These are phyloP conservation scores for Pseudocohnilembus persalinus DNA, from an alignment of 169 alveolate species.

Conservation along the genomic window DNA sequence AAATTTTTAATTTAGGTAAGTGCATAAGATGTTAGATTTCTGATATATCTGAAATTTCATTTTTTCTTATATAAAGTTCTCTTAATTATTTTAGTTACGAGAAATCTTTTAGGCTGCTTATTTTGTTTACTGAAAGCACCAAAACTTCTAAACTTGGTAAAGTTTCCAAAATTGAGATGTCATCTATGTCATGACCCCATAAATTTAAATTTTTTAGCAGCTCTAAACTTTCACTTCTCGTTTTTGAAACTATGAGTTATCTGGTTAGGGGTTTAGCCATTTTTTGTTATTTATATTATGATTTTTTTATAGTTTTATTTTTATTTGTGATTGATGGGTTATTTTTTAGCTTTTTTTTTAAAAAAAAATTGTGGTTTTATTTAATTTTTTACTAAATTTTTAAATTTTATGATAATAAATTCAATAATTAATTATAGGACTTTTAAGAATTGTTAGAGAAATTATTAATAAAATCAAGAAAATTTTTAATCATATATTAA, in stretches of 20 bases:
- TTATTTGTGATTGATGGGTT: no score
- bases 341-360: no score
- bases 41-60: slow-evolving; percentile 58
- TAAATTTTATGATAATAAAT: no score
- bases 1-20: slow-evolving; percentile 70
- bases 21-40: slow-evolving; percentile 70
- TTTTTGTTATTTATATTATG: no score
- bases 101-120: slow-evolving; percentile 64
- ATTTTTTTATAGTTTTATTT: no score
- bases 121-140: slow-evolving; percentile 73
- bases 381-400: no score
- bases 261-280: slow-evolving; percentile 76
- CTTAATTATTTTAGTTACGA: slow-evolving; percentile 58
- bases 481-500: no score
- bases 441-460: no score
- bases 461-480: no score
- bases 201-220: slow-evolving; percentile 71
- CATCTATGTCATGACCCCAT: slow-evolving; percentile 85
- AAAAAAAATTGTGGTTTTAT: no score
- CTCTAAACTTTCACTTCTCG: slow-evolving; percentile 64
- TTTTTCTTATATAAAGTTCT: slow-evolving; percentile 81
- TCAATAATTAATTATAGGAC: no score
- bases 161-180: slow-evolving; percentile 67
- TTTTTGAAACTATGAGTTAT: slow-evolving; percentile 59
- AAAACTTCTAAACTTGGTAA: slow-evolving; percentile 78